A percentile compares a stretch with the other conserved stretches of the same genome.
These are phyloP conservation scores for Porogramme epimiltina DNA, from an alignment of 1,284 basidiomycete genomes.

Conservation along the genomic window DNA sequence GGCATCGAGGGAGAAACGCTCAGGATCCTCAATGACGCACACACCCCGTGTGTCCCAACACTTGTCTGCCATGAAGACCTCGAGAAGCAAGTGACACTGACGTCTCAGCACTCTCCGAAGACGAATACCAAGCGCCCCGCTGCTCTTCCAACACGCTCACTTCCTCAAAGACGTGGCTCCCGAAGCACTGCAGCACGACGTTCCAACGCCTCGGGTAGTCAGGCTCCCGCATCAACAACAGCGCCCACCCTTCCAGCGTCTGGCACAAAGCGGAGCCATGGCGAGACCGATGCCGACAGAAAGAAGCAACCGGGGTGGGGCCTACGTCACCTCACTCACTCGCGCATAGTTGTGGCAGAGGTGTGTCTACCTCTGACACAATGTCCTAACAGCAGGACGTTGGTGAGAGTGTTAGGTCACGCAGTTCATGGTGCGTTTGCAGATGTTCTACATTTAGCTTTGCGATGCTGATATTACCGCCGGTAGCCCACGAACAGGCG, in stretches of 20 bases:
- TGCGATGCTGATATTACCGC: no score
- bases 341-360: no score
- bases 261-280: neutral
- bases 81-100: neutral
- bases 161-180: neutral
- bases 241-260: neutral
- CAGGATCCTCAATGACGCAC: neutral
- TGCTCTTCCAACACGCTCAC: neutral
- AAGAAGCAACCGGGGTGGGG: neutral
- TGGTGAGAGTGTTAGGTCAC: neutral
- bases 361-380: neutral
- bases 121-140: neutral
- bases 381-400: no score
- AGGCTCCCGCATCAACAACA: neutral
- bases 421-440: conserved; percentile 2
- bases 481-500: conserved; percentile 6
- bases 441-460: neutral
- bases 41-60: neutral
- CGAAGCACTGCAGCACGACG: neutral
- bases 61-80: neutral
- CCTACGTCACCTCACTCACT: no score
- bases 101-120: neutral
- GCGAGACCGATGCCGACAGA: neutral
- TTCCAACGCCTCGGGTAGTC: neutral
- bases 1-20: neutral